These are phyloP conservation scores for Saccharomycopsis javanensis DNA, from an alignment of 805 yeast species.

Conservation along the genomic window DNA sequence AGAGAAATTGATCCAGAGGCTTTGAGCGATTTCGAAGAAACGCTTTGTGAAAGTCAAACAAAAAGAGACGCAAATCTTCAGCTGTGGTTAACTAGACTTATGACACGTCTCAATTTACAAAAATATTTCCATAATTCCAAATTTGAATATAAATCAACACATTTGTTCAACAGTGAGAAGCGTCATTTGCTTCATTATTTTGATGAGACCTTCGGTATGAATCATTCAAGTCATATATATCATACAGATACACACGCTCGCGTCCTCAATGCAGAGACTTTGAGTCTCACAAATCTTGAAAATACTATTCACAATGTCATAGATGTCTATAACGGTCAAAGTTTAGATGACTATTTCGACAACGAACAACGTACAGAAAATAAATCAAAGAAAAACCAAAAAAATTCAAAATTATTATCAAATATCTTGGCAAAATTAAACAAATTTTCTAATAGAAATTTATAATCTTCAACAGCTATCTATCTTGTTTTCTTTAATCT, in stretches of 20 bases:
- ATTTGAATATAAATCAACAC: neutral
- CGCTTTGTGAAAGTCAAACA: neutral
- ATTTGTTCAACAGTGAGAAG: neutral
- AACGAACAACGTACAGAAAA: neutral
- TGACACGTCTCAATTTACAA: neutral
- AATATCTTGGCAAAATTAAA: neutral
- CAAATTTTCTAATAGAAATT: neutral
- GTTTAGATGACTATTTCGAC: neutral
- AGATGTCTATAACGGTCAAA: neutral
- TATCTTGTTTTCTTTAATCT: too few species aligned
- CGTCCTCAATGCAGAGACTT: neutral
- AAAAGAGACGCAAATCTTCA: neutral
- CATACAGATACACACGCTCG: neutral
- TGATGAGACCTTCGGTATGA: neutral
- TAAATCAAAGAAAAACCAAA: neutral
- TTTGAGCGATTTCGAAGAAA: neutral
- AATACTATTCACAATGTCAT: neutral
- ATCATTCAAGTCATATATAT: neutral
- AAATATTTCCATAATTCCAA: neutral
- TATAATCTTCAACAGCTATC: too few species aligned
- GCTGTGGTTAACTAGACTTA: neutral
- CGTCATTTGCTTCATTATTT: neutral
- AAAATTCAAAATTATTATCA: neutral
- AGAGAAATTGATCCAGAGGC: neutral
- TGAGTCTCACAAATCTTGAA: neutral